A percentile compares a stretch with the other conserved stretches of the same genome.
Evolutionary conservation across 768 basidiomycete species (phyloP).

Genomic region (Amyloporia xantha): DNA sequence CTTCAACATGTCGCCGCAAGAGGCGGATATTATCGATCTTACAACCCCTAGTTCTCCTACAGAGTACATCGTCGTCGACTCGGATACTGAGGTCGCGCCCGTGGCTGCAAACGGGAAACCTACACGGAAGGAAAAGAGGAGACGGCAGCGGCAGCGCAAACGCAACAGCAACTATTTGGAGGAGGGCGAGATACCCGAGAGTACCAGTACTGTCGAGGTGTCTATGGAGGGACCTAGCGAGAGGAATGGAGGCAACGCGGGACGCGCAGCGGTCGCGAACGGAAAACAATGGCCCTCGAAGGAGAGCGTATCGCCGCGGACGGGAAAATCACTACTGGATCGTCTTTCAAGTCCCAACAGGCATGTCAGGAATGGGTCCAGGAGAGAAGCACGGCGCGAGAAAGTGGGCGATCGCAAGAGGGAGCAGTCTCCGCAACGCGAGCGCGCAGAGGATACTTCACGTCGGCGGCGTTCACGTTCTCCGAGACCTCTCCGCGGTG

Average conservation of each 20-base stretch:
- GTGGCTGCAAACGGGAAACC: neutral
- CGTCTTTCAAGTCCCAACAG: conserved; percentile 3
- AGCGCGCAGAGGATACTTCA: conserved; percentile 2
- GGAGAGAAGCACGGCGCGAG: conserved; percentile 1
- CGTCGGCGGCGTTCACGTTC: conserved; percentile 2
- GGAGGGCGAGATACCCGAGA: conserved; percentile 19
- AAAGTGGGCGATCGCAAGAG: conserved; percentile 1
- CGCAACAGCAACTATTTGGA: conserved; percentile 17
- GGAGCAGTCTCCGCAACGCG: conserved; percentile 3
- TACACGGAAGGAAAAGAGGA: neutral
- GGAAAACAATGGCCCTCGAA: conserved; percentile 2
- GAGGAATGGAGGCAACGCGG: neutral
- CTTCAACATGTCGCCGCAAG: neutral
- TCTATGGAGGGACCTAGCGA: conserved; percentile 15
- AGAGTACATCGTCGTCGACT: conserved; percentile 18
- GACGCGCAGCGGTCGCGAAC: neutral
- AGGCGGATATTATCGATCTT: conserved; percentile 20
- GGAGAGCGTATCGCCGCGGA: conserved; percentile 1
- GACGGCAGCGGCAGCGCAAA: conserved; percentile 4
- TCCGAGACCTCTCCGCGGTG: neutral
- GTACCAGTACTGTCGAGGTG: conserved; percentile 8
- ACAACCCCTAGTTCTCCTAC: conserved; percentile 11
- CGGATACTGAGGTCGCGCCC: conserved; percentile 13
- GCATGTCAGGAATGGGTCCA: neutral
- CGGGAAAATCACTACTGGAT: conserved; percentile 2